Conservation (phyloP, 2,329 filamentous ascomycete species). For the Alternaria rosae region DNA sequence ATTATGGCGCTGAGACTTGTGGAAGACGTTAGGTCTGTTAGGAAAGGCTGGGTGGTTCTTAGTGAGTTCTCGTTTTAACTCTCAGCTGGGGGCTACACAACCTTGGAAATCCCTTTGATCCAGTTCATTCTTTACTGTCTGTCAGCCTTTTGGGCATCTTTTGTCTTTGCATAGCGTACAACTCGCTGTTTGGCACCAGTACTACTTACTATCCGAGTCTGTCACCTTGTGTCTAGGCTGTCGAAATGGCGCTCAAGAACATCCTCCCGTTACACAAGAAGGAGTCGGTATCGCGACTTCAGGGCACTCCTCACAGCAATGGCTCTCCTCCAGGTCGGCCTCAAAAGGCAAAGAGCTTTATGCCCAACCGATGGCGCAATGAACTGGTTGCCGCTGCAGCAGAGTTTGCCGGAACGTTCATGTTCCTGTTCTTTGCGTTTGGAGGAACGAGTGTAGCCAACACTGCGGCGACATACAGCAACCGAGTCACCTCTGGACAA, state of each 20-base stretch:
- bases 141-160: not conserved
- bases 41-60: not conserved
- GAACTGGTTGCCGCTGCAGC: constrained; percentile 46
- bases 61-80: not conserved
- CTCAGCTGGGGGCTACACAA: not conserved
- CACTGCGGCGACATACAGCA: constrained; percentile 32
- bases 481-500: constrained; percentile 29
- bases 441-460: constrained; percentile 50
- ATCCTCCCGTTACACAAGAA: constrained; percentile 18
- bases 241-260: constrained; percentile 15
- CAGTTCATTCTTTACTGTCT: not conserved
- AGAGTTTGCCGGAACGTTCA: constrained; percentile 51
- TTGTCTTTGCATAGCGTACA: not conserved
- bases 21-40: not conserved
- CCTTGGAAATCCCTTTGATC: not conserved
- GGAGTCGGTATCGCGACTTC: not conserved
- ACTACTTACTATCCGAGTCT: not conserved
- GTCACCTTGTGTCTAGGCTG: not conserved
- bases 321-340: not conserved
- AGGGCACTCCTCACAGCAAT: not conserved
- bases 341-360: not conserved
- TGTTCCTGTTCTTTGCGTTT: constrained; percentile 53
- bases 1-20: not conserved
- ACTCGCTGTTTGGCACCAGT: not conserved
- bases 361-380: constrained; percentile 37